Evolutionary conservation across 2,329 filamentous ascomycete genomes (phyloP).

Genomic region (Talaromyces pinophilus): DNA sequence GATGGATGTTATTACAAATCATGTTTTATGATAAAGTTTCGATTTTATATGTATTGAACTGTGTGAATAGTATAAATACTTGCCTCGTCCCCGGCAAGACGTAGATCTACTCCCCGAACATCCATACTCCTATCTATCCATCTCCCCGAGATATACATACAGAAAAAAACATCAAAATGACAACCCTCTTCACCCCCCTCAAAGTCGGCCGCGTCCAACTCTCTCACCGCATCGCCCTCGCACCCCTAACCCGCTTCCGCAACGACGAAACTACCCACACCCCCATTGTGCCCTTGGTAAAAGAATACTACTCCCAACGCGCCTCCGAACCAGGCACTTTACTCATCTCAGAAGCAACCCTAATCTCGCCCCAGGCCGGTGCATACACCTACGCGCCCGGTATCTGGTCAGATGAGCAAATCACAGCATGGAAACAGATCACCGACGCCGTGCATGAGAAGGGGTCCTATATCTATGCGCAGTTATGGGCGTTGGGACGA

Average conservation of each 20-base stretch:
- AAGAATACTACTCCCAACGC: slow-evolving; percentile 57
- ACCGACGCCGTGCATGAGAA: slow-evolving; percentile 63
- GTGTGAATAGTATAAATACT: slow-evolving; percentile 1
- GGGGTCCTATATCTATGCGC: slow-evolving; percentile 59
- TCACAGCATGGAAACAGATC: slow-evolving; percentile 59
- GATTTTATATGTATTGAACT: too few relatives aligned
- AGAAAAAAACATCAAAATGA: neutral
- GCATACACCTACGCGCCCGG: slow-evolving; percentile 56
- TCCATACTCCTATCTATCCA: neutral
- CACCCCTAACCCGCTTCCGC: slow-evolving; percentile 57
- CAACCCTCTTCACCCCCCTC: slow-evolving; percentile 32
- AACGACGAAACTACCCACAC: slow-evolving; percentile 49
- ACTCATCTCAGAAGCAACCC: slow-evolving; percentile 59
- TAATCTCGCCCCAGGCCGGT: slow-evolving; percentile 48
- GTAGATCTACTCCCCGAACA: neutral
- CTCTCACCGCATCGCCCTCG: slow-evolving; percentile 52
- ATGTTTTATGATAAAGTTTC: neutral
- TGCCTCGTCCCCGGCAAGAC: neutral
- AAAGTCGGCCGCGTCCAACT: slow-evolving; percentile 41
- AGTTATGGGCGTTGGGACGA: slow-evolving; percentile 63
- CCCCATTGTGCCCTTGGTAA: slow-evolving; percentile 33
- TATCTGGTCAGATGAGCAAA: slow-evolving; percentile 56
- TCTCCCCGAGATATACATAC: neutral
- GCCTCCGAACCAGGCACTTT: slow-evolving; percentile 54
- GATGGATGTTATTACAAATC: neutral